These are phyloP conservation scores for Tripterygium wilfordii DNA, from an alignment of 177 flowering plant genomes.

Conservation along the genomic window DNA sequence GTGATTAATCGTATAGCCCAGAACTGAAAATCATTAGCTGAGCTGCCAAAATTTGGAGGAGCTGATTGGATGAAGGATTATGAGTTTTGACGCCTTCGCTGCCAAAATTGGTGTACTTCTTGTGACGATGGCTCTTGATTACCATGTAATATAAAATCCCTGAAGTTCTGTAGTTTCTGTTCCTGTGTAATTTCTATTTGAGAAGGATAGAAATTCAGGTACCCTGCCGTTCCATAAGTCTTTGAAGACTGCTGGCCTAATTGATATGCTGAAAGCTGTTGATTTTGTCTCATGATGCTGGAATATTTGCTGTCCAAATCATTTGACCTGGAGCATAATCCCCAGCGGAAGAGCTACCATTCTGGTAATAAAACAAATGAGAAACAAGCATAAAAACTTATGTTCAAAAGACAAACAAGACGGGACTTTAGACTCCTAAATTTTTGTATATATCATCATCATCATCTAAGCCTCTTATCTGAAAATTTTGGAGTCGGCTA, in stretches of 20 bases:
- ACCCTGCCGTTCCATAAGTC: conserved; percentile 42
- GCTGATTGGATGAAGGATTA: too few species aligned
- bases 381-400: not conserved
- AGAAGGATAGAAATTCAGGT: conserved; percentile 46
- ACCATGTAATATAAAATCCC: conserved; percentile 26
- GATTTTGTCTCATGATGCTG: conserved; percentile 47
- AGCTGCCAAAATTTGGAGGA: too few species aligned
- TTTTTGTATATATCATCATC: too few species aligned
- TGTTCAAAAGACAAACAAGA: too few species aligned
- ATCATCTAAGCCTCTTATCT: too few species aligned
- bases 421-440: too few species aligned
- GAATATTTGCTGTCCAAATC: conserved; percentile 44
- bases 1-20: conserved; percentile 50
- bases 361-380: conserved; percentile 27
- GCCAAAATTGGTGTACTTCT: too few species aligned
- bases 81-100: too few species aligned
- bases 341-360: conserved; percentile 44
- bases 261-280: conserved; percentile 42
- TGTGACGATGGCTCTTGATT: conserved; percentile 36
- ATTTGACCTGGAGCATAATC: conserved; percentile 52
- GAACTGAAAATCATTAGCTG: too few species aligned
- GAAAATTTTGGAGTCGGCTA: too few species aligned
- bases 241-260: conserved; percentile 55
- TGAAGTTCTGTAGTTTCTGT: conserved; percentile 38
- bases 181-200: conserved; percentile 39